Evolutionary conservation across 805 yeast species (phyloP), one percentile per base, ranked within the genome.

Genomic region (Hemisphaericaspora nanyangensis): DNA sequence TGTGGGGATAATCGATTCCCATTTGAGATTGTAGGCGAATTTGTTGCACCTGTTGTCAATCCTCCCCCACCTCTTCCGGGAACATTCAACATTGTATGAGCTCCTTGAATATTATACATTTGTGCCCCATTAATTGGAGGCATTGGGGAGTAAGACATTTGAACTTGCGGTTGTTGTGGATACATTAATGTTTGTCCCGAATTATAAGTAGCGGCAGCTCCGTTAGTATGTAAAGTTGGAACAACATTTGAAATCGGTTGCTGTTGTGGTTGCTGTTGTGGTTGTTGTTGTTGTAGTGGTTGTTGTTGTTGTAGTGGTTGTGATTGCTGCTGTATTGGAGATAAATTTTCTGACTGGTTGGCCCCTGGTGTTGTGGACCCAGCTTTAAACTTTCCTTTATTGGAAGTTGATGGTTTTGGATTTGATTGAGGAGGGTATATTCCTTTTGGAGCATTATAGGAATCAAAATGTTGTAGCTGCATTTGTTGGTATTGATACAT

Each of bases 91-190:
- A 12, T 12, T 1, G 33, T 7, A 30, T 18, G 33, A 5, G 33
- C 34, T 25, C 38, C 18, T 34, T 39, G 42, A 7, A 17, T n/a
- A 10, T 38, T 20, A 26, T 39, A 39, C 25, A 39, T 17, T 17
- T 34, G 38, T n/a, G 19, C 22, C 5, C 26, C 29, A 7, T 39
- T 25, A 13, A 13, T 7, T 13, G 35, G 10, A 32, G 12, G 22
- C 6, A 20, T 17, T 15, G 37, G 31, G 4, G 43, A 39, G 25
- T 35, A 39, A 4, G 43, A 31, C 19, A 35, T 28, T 35, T 35
- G 43, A 13, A 30, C 16, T 17, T 26, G 43, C 17, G 43, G 13
- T 27, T 26, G 30, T 16, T 37, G 32, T 16, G 33, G 29, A 27
- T 39, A 35, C 39, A 39, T 25, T 36, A 35, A 30, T 12, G 29